These are phyloP conservation scores for Datisca glomerata DNA, from an alignment of 306 rosid genomes.

Conservation along the genomic window DNA sequence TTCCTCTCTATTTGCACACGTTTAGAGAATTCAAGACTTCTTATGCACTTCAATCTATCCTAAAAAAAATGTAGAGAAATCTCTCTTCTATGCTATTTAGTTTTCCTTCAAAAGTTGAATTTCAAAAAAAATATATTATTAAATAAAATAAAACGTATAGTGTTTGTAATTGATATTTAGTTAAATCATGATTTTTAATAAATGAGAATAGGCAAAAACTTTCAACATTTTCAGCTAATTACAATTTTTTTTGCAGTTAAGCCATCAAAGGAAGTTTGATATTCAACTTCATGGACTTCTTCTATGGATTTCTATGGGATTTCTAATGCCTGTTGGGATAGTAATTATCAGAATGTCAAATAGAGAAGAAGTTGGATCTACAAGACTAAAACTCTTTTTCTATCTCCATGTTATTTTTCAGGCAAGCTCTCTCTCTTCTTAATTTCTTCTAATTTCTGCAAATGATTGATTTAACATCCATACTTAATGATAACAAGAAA, in stretches of 20 bases:
- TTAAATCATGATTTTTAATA: background rate
- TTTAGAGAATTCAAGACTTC: no score
- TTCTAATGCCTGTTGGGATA: slow-evolving; percentile 77
- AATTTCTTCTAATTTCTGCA: no score
- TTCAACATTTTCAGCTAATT: background rate
- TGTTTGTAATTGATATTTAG: background rate
- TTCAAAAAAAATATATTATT: no score
- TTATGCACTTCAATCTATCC: no score
- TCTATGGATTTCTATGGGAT: slow-evolving; percentile 78
- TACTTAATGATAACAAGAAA: no score
- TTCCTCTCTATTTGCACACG: no score
- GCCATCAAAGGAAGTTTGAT: slow-evolving; percentile 41
- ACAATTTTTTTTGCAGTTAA: slow-evolving; percentile 28
- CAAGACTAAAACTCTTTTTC: slow-evolving; percentile 42
- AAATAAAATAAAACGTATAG: no score
- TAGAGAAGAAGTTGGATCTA: slow-evolving; percentile 38
- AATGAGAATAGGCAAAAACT: background rate
- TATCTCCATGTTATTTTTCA: slow-evolving; percentile 71
- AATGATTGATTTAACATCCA: no score
- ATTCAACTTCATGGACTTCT: slow-evolving; percentile 71
- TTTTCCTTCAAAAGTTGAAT: no score
- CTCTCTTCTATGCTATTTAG: no score
- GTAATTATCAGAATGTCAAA: slow-evolving; percentile 51
- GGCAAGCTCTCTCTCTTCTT: slow-evolving; percentile 29
- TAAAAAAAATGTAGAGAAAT: no score